phyloP scores from a whole-genome alignment of 2,329 filamentous ascomycete species.

The Fusarium bulbicola region DNA sequence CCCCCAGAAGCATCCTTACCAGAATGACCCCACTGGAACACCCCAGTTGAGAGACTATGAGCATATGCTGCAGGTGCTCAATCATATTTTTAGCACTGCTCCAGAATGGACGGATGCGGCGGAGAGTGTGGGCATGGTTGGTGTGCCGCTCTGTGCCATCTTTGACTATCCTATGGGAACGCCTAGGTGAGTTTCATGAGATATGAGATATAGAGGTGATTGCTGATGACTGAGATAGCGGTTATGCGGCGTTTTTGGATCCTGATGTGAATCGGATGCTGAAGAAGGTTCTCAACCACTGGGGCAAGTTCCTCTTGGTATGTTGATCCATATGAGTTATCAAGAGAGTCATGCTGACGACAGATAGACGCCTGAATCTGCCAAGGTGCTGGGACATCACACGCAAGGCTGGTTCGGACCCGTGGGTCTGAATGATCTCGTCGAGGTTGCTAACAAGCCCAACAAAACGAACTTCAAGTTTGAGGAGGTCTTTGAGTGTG shows the following conservation, averaged over 20 bases:
- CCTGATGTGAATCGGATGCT: constrained; percentile 63
- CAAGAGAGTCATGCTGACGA: neutral
- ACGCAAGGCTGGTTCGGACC: constrained; percentile 64
- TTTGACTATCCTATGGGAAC: constrained; percentile 68
- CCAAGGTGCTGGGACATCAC: constrained; percentile 57
- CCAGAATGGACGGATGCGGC: constrained; percentile 64
- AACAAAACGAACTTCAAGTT: constrained; percentile 56
- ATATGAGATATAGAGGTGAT: no score
- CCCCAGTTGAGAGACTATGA: constrained; percentile 71
- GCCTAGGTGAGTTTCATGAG: constrained; percentile 49
- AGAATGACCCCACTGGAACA: constrained; percentile 67
- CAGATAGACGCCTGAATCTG: constrained; percentile 60
- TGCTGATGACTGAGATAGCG: constrained; percentile 39
- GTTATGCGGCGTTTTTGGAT: constrained; percentile 63
- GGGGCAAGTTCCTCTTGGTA: constrained; percentile 64
- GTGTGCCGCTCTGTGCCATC: constrained; percentile 62
- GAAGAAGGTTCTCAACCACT: constrained; percentile 65
- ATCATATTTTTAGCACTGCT: constrained; percentile 63
- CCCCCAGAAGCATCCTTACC: constrained; percentile 67
- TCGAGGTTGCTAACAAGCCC: constrained; percentile 61
- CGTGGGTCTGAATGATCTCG: constrained; percentile 57
- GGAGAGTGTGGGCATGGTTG: constrained; percentile 61
- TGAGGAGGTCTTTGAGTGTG: constrained; percentile 69
- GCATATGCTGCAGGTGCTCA: constrained; percentile 73
- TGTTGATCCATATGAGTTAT: neutral